Base-by-base conservation (phyloP, 2,329 filamentous ascomycete species). In the Thelonectria olida region DNA sequence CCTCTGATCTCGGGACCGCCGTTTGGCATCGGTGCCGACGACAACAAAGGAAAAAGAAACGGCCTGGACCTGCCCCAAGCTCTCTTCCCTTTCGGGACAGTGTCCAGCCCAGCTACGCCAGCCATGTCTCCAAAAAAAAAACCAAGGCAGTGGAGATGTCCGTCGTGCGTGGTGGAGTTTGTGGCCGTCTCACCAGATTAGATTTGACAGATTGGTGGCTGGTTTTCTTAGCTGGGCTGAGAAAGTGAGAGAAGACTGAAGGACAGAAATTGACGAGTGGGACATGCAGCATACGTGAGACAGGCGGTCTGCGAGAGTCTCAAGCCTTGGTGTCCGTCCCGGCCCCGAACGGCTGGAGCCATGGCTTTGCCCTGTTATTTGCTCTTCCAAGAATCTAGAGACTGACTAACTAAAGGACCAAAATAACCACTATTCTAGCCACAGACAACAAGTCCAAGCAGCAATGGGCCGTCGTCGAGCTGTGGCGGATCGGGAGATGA, bases 231-330 rank as follows among this genome's bases (percentile, higher is more conserved):
- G n/a, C n/a, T n/a, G n/a, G n/a, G n/a, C n/a, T n/a, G n/a, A n/a
- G n/a, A n/a, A n/a, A n/a, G n/a, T n/a, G n/a, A n/a, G n/a, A n/a
- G 44, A 59, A 25, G 39, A 55, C 54, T 41, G 50, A 58, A 47
- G 61, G 59, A 56, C 63, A 68, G 56, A 55, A 62, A 63, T 49
- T 27, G 48, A 62, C 44, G 50, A 55, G 41, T 58, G 27, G 60
- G 56, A 62, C 61, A 67, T 54, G 55, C 61, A 62, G 56, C 44
- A 56, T n/a, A n/a, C 28, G 48, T 50, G 57, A 62, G 60, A 59
- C 58, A 45, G 41, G 44, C 57, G 36, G 39, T 49, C 54, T 52
- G 51, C 28, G 12, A 31, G 7, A 31, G 50, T 44, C 38, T 34
- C 27, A 48, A 22, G 34, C 45, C 19, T 34, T 45, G 38, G 20